Evolutionary conservation across 2,329 filamentous ascomycete genomes (phyloP), one percentile per base, ranked within the genome.

Genomic region (Sporothrix schenckii): DNA sequence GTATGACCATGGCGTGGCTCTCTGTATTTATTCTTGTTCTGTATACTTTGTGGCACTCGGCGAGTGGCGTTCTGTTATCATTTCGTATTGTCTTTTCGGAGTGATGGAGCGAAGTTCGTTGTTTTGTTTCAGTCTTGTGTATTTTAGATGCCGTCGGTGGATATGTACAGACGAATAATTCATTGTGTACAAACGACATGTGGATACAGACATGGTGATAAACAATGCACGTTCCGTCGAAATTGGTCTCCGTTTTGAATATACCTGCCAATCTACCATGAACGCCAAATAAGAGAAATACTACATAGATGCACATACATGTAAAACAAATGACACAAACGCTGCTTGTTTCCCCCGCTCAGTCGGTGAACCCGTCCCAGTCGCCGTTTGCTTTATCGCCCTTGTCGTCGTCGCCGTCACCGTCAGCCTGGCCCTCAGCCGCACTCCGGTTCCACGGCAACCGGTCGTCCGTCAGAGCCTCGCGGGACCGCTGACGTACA

Each of bases 381-480:
- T 87, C 86, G 44, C 85, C 85, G 7, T 86, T 79, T 4, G 77
- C 77, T 34, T 75, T 75, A 44, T 79, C 80, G 24, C 80, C 80
- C 27, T 80, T 80, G 4, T 80, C 79, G 30, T 80, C 80, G 5
- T 80, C 79, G 49, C 78, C 78, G 70, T 74, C 76, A 4, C 27
- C 27, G 27, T 30, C 27, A 0, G 74, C 77, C 13, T 77, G 16
- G 21, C 49, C 71, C 47, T 72, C 71, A 19, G 24, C 34, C 30
- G 75, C 70, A 74, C 77, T 82, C 74, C 78, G 79, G 78, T 89
- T 92, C 78, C 87, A 87, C 66, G 87, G 86, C 78, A 97, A 80
- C 74, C 93, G 85, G 75, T 91, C 89, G 78, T 98, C 94, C 1
- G 83, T 85, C 72, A 96, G 80, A 30, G 88, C 86, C 75, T 94